Conservation (phyloP, 306 rosid genomes). For the Dalbergia cultrata region DNA sequence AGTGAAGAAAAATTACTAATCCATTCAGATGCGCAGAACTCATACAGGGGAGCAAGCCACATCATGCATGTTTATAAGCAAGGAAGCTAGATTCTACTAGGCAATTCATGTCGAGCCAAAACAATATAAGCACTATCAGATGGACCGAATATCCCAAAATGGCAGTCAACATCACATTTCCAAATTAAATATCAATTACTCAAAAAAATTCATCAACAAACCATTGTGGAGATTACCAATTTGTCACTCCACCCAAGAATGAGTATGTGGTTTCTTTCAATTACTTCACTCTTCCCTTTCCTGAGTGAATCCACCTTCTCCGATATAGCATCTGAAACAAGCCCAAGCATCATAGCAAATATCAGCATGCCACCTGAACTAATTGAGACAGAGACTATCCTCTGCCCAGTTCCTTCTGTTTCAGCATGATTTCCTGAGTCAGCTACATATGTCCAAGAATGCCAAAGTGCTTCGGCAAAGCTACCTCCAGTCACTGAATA, state of each 20-base stretch:
- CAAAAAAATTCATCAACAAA: conserved; percentile 18
- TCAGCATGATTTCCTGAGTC: conserved; percentile 99
- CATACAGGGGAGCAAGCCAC: conserved; percentile 9
- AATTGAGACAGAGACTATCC: conserved; percentile 96
- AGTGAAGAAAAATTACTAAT: conserved; percentile 35
- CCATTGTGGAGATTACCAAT: conserved; percentile 66
- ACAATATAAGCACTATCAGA: not conserved
- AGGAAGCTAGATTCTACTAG: conserved; percentile 25
- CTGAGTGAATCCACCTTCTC: conserved; percentile 97
- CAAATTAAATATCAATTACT: conserved; percentile 7
- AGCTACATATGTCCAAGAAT: conserved; percentile 96
- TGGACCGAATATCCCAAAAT: conserved; percentile 20
- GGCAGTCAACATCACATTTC: conserved; percentile 23
- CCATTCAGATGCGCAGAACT: conserved; percentile 4
- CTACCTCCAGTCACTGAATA: conserved; percentile 92
- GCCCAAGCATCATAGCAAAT: conserved; percentile 99
- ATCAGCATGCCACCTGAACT: conserved; percentile 98
- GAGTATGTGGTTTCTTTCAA: conserved; percentile 93
- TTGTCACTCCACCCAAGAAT: conserved; percentile 99
- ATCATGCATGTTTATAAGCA: conserved; percentile 17
- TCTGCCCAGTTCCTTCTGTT: conserved; percentile 91
- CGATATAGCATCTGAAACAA: conserved; percentile 95
- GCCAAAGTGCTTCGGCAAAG: conserved; percentile 97
- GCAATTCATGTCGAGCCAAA: conserved; percentile 11
- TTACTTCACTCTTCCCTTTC: conserved; percentile 98